These are phyloP conservation scores for Colletotrichum lentis DNA, from an alignment of 2,329 filamentous ascomycete genomes.

Conservation along the genomic window DNA sequence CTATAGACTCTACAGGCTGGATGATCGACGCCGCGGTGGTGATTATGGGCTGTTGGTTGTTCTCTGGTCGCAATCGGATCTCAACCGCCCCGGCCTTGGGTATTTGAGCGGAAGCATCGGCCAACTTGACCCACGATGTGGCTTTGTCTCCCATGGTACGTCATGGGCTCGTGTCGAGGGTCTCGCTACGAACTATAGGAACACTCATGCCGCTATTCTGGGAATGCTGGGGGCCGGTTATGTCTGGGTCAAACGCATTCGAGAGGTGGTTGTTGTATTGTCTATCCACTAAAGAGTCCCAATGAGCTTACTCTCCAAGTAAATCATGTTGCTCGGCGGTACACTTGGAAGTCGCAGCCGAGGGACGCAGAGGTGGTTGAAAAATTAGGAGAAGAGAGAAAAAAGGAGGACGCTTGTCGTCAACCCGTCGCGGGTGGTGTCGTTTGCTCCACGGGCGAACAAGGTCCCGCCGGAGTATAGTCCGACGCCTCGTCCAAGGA, in stretches of 20 bases:
- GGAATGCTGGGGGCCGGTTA: neutral
- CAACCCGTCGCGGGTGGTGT: neutral
- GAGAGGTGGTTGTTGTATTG: too few species aligned
- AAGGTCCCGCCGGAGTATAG: neutral
- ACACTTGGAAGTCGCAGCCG: neutral
- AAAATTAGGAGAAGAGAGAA: neutral
- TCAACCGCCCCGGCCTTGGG: neutral
- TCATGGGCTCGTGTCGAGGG: neutral
- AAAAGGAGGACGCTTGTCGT: neutral
- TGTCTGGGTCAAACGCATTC: neutral
- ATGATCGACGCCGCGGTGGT: neutral
- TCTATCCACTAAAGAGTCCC: too few species aligned
- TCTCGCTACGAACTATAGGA: neutral
- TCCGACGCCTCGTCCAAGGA: neutral
- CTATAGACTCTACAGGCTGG: too few species aligned
- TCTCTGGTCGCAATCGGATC: neutral
- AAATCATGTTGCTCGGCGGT: neutral
- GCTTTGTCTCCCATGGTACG: neutral
- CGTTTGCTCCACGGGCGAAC: neutral
- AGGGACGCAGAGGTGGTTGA: neutral
- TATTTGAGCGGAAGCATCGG: neutral
- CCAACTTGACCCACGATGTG: neutral
- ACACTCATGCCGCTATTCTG: neutral
- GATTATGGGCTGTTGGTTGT: neutral
- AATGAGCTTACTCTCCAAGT: neutral